Evolutionary conservation across 768 basidiomycete species (phyloP).

Genomic region (Calocybe gangraenosa): DNA sequence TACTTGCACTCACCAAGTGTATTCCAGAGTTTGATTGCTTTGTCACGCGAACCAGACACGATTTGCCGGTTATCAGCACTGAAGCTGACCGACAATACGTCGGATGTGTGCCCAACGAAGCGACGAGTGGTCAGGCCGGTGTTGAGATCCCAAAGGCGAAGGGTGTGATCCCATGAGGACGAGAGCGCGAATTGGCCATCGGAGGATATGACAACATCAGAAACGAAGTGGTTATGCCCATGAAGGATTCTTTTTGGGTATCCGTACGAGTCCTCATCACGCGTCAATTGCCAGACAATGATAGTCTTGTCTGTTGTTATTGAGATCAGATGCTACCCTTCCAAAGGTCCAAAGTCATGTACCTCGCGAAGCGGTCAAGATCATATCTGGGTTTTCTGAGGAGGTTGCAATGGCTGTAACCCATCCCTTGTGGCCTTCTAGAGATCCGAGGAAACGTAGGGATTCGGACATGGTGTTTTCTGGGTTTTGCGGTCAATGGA

Average conservation of each 20-base stretch:
- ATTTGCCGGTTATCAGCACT: conserved; percentile 99
- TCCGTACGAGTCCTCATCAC: conserved; percentile 87
- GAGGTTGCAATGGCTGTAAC: conserved; percentile 98
- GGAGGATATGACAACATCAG: conserved; percentile 97
- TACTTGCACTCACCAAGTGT: conserved; percentile 99
- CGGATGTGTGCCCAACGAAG: conserved; percentile 97
- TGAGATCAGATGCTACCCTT: conserved; percentile 15
- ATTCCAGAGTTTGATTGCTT: conserved; percentile 99
- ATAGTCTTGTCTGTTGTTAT: conserved; percentile 88
- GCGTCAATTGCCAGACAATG: conserved; percentile 98
- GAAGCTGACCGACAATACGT: conserved; percentile 99
- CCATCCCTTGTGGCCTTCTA: conserved; percentile 95
- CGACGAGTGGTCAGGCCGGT: conserved; percentile 93
- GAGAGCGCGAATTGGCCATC: conserved; percentile 99
- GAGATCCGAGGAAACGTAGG: conserved; percentile 86
- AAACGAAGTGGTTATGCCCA: conserved; percentile 99
- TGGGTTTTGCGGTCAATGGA: conserved; percentile 28
- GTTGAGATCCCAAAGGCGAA: conserved; percentile 99
- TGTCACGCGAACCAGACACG: conserved; percentile 96
- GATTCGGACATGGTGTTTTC: conserved; percentile 69
- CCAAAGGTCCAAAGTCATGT: conserved; percentile 21
- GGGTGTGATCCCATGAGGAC: conserved; percentile 99
- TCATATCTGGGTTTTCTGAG: conserved; percentile 98
- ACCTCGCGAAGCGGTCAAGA: conserved; percentile 98
- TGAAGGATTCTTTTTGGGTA: conserved; percentile 97